A percentile compares a stretch with the other conserved stretches of the same genome.
These are phyloP conservation scores for Quillaja saponaria DNA, from an alignment of 306 rosid species.

Conservation along the genomic window DNA sequence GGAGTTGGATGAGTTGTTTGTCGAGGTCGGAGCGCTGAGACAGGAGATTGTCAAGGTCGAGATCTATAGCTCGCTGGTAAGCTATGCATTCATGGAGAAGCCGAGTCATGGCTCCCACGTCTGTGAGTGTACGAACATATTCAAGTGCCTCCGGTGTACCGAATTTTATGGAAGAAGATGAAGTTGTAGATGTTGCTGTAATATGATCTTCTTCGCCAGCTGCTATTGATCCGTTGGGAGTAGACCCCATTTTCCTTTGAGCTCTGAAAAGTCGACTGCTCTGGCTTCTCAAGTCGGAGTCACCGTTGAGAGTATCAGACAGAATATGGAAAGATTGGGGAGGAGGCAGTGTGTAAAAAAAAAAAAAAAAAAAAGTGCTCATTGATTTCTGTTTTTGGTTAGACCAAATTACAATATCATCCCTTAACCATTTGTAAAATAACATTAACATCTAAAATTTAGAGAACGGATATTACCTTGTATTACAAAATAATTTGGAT, in stretches of 20 bases:
- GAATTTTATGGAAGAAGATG: conserved; percentile 42
- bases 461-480: too few relatives aligned
- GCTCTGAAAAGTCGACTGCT: background rate
- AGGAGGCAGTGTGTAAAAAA: background rate
- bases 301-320: too few relatives aligned
- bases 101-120: conserved; percentile 64
- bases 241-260: conserved; percentile 38
- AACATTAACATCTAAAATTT: too few relatives aligned
- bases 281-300: background rate
- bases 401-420: too few relatives aligned
- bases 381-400: too few relatives aligned
- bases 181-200: conserved; percentile 12
- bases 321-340: too few relatives aligned
- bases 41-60: conserved; percentile 66
- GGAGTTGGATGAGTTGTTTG: conserved; percentile 64
- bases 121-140: conserved; percentile 45
- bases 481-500: too few relatives aligned
- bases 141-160: conserved; percentile 45
- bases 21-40: conserved; percentile 82
- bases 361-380: too few relatives aligned
- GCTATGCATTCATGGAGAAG: conserved; percentile 67
- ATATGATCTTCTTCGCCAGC: conserved; percentile 32
- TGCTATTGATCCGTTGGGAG: conserved; percentile 39
- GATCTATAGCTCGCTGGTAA: conserved; percentile 57
- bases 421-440: too few relatives aligned